phyloP scores from a whole-genome alignment of 371 early-diverging fungal species.

The Gilbertella persicaria region DNA sequence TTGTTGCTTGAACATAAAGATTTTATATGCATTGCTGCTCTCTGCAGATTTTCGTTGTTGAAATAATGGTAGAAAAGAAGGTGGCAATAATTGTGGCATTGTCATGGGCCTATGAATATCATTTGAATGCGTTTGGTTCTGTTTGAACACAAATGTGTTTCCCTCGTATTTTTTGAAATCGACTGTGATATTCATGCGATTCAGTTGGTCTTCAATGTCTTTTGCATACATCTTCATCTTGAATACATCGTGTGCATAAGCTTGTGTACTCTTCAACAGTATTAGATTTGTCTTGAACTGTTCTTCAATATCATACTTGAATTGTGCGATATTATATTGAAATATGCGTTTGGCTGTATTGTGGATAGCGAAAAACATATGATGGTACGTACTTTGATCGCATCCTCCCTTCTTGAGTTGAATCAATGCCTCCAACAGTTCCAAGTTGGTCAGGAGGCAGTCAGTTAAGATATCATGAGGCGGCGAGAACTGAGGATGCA shows the following conservation, averaged over 20 bases:
- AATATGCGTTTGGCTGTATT: conserved; percentile 39
- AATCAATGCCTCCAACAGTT: conserved; percentile 31
- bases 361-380: conserved; percentile 54
- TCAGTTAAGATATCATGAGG: conserved; percentile 34
- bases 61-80: not conserved
- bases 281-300: conserved; percentile 39
- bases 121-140: not conserved
- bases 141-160: not conserved
- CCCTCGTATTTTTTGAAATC: too few species aligned
- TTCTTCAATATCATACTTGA: conserved; percentile 24
- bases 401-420: conserved; percentile 37
- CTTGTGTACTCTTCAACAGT: conserved; percentile 41
- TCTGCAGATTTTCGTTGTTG: too few species aligned
- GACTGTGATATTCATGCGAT: conserved; percentile 6
- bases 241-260: conserved; percentile 45
- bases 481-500: conserved; percentile 23
- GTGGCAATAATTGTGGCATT: not conserved
- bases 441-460: conserved; percentile 37
- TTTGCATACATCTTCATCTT: conserved; percentile 47
- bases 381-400: conserved; percentile 54
- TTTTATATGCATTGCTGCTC: not conserved
- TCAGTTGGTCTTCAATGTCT: conserved; percentile 41
- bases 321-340: conserved; percentile 7
- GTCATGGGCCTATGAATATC: not conserved
- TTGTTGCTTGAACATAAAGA: conserved; percentile 4